A percentile compares a stretch with the other conserved stretches of the same genome.
phyloP scores from a whole-genome alignment of 2,329 filamentous ascomycete species.

The Trichophyton mentagrophytes region DNA sequence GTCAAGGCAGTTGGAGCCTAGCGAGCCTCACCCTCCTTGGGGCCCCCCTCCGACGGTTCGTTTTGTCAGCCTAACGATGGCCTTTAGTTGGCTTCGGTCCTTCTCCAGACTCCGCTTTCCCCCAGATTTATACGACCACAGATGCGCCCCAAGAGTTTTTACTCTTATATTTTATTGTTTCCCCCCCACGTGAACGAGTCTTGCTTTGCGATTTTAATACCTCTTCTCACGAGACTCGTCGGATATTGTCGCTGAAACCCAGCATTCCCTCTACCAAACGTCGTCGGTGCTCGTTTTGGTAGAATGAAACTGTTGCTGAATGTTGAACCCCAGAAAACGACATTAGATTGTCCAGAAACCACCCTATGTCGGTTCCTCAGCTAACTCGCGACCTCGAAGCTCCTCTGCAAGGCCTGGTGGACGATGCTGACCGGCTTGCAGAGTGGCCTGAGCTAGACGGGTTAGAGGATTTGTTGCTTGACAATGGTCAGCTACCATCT shows the following conservation, averaged over 20 bases:
- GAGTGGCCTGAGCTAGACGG: constrained; percentile 12
- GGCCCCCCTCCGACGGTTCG: background rate
- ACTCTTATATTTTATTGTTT: background rate
- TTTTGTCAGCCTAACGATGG: background rate
- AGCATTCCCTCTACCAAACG: background rate
- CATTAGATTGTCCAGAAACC: background rate
- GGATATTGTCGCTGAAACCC: background rate
- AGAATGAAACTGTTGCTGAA: background rate
- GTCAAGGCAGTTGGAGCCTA: background rate
- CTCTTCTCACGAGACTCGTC: background rate
- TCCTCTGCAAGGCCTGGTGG: background rate
- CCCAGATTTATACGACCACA: background rate
- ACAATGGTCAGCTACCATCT: constrained; percentile 5
- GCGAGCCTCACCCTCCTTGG: background rate
- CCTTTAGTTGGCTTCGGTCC: background rate
- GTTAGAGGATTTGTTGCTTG: constrained; percentile 5
- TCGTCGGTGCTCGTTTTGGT: background rate
- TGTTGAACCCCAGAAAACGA: background rate
- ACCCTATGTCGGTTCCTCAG: background rate
- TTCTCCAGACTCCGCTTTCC: background rate
- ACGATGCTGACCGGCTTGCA: constrained; percentile 6
- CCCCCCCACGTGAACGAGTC: background rate
- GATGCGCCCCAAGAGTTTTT: background rate
- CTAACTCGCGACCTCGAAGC: background rate
- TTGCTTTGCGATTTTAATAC: background rate